Conservation (phyloP, 768 basidiomycete genomes). For the Lactarius hatsudake region DNA sequence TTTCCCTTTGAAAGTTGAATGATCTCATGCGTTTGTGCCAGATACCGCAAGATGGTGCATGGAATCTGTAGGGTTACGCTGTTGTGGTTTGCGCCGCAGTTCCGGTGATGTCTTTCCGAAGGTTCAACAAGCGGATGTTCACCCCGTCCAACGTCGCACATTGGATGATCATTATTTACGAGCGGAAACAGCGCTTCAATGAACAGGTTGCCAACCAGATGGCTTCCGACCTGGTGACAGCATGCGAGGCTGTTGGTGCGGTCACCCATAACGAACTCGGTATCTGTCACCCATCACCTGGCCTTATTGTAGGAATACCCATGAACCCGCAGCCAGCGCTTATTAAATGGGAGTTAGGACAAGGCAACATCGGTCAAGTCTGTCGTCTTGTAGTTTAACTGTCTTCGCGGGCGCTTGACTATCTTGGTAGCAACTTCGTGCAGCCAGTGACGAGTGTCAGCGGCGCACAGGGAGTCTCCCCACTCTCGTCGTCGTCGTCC, state of each 20-base stretch:
- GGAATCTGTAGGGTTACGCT: slow-evolving; percentile 62
- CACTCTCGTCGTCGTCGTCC: slow-evolving; percentile 59
- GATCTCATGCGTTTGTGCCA: slow-evolving; percentile 30
- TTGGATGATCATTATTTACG: slow-evolving; percentile 69
- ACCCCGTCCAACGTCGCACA: slow-evolving; percentile 48
- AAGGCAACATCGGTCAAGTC: slow-evolving; percentile 43
- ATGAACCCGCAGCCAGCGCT: slow-evolving; percentile 46
- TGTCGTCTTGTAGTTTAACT: background rate
- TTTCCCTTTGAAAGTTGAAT: background rate
- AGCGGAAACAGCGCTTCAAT: slow-evolving; percentile 56
- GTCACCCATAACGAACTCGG: slow-evolving; percentile 14
- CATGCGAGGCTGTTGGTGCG: slow-evolving; percentile 60
- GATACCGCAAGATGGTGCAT: slow-evolving; percentile 64
- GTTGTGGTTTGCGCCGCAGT: no score
- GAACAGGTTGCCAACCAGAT: slow-evolving; percentile 49
- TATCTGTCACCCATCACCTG: background rate
- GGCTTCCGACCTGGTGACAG: slow-evolving; percentile 48
- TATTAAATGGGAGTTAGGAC: slow-evolving; percentile 55
- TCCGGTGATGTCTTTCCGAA: slow-evolving; percentile 30
- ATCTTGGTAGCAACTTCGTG: slow-evolving; percentile 44
- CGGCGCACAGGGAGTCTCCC: slow-evolving; percentile 44
- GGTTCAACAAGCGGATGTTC: slow-evolving; percentile 73
- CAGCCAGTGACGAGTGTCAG: slow-evolving; percentile 47
- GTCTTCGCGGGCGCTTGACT: background rate
- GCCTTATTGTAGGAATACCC: slow-evolving; percentile 48